Percentiles rank a stretch among this genome's conserved stretches.
phyloP scores from a whole-genome alignment of 768 basidiomycete genomes.

The Tricholomella constricta region DNA sequence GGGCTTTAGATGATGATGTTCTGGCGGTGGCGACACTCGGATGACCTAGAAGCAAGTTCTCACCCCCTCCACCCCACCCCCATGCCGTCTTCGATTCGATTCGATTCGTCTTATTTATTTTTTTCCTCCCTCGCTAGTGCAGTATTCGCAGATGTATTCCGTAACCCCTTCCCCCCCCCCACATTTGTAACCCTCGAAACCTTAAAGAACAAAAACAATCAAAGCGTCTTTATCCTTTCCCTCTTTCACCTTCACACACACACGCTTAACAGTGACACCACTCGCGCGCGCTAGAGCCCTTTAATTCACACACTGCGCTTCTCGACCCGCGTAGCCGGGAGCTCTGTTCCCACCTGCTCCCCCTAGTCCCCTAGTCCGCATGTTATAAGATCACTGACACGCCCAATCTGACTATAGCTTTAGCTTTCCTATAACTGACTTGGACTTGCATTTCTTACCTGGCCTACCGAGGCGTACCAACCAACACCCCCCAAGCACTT shows the following conservation, averaged over 20 bases:
- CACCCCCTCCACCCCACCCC: not conserved
- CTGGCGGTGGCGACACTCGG: not conserved
- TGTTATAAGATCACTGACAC: not conserved
- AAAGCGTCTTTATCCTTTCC: not conserved
- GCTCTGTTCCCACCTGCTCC: not conserved
- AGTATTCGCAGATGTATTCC: slow-evolving; percentile 10
- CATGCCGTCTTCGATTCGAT: too few relatives aligned
- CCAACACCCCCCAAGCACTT: not conserved
- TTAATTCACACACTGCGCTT: not conserved
- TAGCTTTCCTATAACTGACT: not conserved
- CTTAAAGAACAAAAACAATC: not conserved
- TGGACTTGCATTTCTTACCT: not conserved
- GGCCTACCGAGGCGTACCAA: too few relatives aligned
- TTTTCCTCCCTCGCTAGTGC: slow-evolving; percentile 7
- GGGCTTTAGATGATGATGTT: not conserved
- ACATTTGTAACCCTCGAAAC: slow-evolving; percentile 2
- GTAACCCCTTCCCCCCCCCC: not conserved
- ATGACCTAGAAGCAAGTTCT: not conserved
- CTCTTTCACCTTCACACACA: not conserved
- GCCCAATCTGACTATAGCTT: not conserved
- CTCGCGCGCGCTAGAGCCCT: too few relatives aligned
- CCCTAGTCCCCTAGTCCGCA: not conserved
- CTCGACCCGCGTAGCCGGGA: not conserved
- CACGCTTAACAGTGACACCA: not conserved
- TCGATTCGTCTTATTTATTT: slow-evolving; percentile 5